Conservation (phyloP, 352 stramenopile species). For the Phytophthora capsici region DNA sequence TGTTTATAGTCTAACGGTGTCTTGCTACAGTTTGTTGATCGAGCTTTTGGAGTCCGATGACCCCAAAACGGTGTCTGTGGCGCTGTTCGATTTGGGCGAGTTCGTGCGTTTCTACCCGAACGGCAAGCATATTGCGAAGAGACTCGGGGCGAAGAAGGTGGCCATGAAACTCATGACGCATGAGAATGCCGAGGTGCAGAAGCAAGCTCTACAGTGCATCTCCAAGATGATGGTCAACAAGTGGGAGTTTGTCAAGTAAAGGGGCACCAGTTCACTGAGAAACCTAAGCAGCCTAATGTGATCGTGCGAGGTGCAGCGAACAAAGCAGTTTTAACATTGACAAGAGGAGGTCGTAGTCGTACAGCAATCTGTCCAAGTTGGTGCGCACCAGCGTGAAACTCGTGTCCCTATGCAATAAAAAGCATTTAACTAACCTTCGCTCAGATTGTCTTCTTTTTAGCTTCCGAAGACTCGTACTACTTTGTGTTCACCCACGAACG, state of each 20-base stretch:
- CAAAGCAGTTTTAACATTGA: constrained; percentile 25
- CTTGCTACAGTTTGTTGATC: constrained; percentile 88
- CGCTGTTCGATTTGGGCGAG: constrained; percentile 97
- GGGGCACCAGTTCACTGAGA: neutral
- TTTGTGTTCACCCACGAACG: constrained; percentile 70
- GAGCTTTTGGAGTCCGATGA: constrained; percentile 93
- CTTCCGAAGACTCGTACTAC: constrained; percentile 9
- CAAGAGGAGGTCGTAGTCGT: constrained; percentile 11
- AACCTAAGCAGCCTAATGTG: neutral
- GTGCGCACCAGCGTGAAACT: neutral
- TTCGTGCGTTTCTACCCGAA: constrained; percentile 98
- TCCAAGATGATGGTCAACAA: constrained; percentile 99
- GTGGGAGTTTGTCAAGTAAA: constrained; percentile 95
- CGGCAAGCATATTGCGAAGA: constrained; percentile 95
- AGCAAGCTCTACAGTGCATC: constrained; percentile 97
- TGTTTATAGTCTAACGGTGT: constrained; percentile 1
- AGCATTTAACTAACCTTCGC: constrained; percentile 8
- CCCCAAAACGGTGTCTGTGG: constrained; percentile 94
- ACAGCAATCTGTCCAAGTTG: constrained; percentile 9
- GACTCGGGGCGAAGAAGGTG: constrained; percentile 96
- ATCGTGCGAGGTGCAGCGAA: constrained; percentile 10
- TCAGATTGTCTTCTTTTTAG: no score
- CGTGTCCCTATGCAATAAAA: constrained; percentile 12
- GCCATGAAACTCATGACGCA: constrained; percentile 98
- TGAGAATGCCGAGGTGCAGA: constrained; percentile 96